Evolutionary conservation across 2,329 filamentous ascomycete genomes (phyloP).

Genomic region (Penicillium italicum): DNA sequence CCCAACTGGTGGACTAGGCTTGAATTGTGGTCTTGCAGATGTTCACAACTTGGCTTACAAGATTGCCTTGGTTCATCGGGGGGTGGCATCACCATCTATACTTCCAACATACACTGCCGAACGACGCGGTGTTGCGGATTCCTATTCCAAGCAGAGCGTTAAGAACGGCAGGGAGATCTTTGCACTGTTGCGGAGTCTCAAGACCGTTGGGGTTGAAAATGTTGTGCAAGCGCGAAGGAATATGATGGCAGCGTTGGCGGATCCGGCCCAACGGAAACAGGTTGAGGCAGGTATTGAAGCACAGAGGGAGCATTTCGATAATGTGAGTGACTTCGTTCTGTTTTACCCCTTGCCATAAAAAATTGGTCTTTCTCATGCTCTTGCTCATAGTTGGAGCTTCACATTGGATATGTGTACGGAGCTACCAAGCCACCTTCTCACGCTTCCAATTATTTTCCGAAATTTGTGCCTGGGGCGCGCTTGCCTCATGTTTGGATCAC

Average conservation of each 20-base stretch:
- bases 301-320: constrained; percentile 45
- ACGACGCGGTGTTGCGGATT: constrained; percentile 37
- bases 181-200: constrained; percentile 38
- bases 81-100: constrained; percentile 22
- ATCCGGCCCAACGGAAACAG: constrained; percentile 2
- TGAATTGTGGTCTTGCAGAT: constrained; percentile 54
- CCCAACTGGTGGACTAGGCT: constrained; percentile 53
- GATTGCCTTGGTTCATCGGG: constrained; percentile 38
- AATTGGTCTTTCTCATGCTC: background rate
- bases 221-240: constrained; percentile 1
- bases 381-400: constrained; percentile 33
- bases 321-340: constrained; percentile 15
- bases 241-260: constrained; percentile 1
- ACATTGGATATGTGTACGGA: constrained; percentile 47
- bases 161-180: constrained; percentile 47
- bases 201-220: constrained; percentile 27
- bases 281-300: constrained; percentile 30
- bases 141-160: constrained; percentile 44
- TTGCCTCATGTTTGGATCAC: constrained; percentile 44
- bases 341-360: background rate
- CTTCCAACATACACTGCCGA: constrained; percentile 42
- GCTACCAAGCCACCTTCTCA: constrained; percentile 30
- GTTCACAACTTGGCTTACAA: constrained; percentile 49
- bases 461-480: constrained; percentile 39
- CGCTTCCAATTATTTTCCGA: constrained; percentile 39